Evolutionary conservation across 1,284 basidiomycete genomes (phyloP).

Genomic region (Schizophyllum commune): DNA sequence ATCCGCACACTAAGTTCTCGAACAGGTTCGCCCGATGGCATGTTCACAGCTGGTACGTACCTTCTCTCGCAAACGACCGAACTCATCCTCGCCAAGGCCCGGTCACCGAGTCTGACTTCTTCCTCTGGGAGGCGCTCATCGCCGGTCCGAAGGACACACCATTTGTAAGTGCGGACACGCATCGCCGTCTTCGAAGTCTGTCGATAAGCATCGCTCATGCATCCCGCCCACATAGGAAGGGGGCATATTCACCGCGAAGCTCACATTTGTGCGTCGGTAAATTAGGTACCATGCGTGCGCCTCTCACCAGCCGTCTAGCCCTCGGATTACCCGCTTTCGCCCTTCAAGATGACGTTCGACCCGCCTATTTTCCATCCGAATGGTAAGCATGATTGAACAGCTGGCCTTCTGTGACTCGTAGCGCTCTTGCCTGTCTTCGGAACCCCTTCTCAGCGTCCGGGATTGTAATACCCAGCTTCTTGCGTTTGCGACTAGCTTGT

Average conservation of each 20-base stretch:
- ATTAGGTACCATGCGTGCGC: neutral
- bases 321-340: constrained; percentile 87
- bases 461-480: neutral
- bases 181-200: neutral
- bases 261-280: constrained; percentile 74
- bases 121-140: constrained; percentile 97
- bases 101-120: constrained; percentile 91
- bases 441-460: neutral
- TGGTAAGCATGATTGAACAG: constrained; percentile 44
- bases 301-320: constrained; percentile 43
- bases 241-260: constrained; percentile 88
- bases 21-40: constrained; percentile 79
- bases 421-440: constrained; percentile 6
- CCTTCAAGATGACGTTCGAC: constrained; percentile 98
- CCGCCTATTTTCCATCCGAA: constrained; percentile 98
- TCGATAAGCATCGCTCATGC: neutral
- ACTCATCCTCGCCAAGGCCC: constrained; percentile 47
- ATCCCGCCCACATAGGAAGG: constrained; percentile 61
- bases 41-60: constrained; percentile 81
- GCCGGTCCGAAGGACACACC: constrained; percentile 96
- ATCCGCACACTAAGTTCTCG: neutral
- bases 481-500: neutral
- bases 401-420: neutral
- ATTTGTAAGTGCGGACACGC: constrained; percentile 53
- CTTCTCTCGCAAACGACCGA: constrained; percentile 1